Base-by-base conservation (phyloP, 192 early-diverging fungal species). In the Polychytrium aggregatum region DNA sequence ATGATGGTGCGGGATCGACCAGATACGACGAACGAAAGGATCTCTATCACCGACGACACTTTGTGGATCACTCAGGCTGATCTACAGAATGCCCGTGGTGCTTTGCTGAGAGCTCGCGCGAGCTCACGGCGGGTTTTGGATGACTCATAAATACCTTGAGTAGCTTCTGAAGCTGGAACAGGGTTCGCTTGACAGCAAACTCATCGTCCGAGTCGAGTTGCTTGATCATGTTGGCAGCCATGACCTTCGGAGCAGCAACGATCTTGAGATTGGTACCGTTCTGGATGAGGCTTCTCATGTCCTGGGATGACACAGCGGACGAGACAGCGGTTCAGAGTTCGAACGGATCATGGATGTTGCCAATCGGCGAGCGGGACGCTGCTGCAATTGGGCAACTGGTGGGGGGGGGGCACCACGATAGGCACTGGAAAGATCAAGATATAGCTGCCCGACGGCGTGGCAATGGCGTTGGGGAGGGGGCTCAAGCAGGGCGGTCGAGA, bases 101-200 rank as follows among this genome's bases (percentile, higher is more conserved):
- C n/a, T n/a, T n/a, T n/a, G n/a, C n/a, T n/a, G n/a, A n/a, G n/a
- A n/a, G n/a, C n/a, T n/a, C n/a, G n/a, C n/a, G n/a, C n/a, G n/a
- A n/a, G n/a, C n/a, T n/a, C n/a, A n/a, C n/a, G n/a, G n/a, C n/a
- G n/a, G n/a, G n/a, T n/a, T n/a, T n/a, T n/a, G n/a, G n/a, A n/a
- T n/a, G n/a, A n/a, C n/a, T n/a, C n/a, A n/a, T n/a, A n/a, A n/a
- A n/a, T 57, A 73, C 77, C 54, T 76, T 81, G 10, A 82, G 51
- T 35, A 72, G 77, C 41, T 82, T 82, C 54, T 81, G 74, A 29
- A 82, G 62, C 16, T 67, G 58, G 38, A 82, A 82, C 0, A 74
- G 73, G 1, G 79, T 67, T 28, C 74, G 67, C 56, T 81, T 82
- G 2, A 82, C 38, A 0, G 60, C 41, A 40, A 62, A 63, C 30